Evolutionary conservation across 805 yeast species (phyloP).

Genomic region (Kazachstania bromeliacearum): DNA sequence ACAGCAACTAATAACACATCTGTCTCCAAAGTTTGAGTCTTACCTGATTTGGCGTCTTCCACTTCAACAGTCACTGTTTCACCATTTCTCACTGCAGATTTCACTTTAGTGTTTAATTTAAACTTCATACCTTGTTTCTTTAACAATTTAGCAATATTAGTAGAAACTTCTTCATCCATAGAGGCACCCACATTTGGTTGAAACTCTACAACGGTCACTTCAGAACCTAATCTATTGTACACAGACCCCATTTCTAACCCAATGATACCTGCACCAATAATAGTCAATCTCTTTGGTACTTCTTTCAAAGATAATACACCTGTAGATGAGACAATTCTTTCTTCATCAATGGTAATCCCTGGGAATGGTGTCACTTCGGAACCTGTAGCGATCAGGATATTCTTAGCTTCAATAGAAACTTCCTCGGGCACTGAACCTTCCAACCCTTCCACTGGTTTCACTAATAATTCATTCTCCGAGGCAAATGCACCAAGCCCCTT

Average conservation of each 20-base stretch:
- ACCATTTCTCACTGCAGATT: constrained; percentile 79
- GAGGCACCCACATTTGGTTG: constrained; percentile 91
- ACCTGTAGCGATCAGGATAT: constrained; percentile 94
- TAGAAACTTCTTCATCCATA: constrained; percentile 94
- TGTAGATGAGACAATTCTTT: constrained; percentile 92
- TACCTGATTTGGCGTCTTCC: constrained; percentile 82
- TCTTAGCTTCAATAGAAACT: constrained; percentile 63
- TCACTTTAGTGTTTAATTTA: constrained; percentile 85
- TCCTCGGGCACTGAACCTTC: constrained; percentile 59
- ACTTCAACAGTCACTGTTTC: constrained; percentile 79
- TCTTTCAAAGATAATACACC: constrained; percentile 81
- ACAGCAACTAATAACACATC: constrained; percentile 94
- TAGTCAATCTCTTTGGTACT: constrained; percentile 82
- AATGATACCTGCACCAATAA: constrained; percentile 99
- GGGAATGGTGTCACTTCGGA: constrained; percentile 99
- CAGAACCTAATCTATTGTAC: constrained; percentile 88
- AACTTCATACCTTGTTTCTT: constrained; percentile 93
- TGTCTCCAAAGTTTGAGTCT: constrained; percentile 69
- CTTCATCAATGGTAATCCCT: constrained; percentile 92
- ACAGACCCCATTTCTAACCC: constrained; percentile 99
- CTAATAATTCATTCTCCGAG: constrained; percentile 67
- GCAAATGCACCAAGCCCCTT: constrained; percentile 88
- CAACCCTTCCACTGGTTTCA: constrained; percentile 78
- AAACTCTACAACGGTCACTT: constrained; percentile 92
- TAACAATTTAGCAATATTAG: constrained; percentile 78